These are phyloP conservation scores for Petunia secreta DNA, from an alignment of 257 asterid species.

Conservation along the genomic window DNA sequence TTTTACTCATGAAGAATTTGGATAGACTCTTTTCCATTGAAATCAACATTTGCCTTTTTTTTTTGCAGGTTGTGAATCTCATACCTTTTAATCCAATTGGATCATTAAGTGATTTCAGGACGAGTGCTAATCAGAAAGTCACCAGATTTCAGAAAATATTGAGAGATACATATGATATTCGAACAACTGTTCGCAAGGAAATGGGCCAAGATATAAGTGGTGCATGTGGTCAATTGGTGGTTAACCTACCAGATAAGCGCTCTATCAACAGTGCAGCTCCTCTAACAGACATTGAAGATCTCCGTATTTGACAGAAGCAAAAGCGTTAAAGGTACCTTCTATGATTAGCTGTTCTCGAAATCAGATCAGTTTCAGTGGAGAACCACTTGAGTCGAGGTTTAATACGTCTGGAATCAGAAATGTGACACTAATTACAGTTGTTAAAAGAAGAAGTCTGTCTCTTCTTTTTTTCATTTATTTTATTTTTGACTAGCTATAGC, in stretches of 20 bases:
- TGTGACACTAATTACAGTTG: constrained; percentile 10
- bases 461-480: background rate
- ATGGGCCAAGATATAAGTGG: constrained; percentile 99
- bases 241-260: constrained; percentile 50
- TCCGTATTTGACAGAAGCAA: constrained; percentile 43
- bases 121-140: constrained; percentile 70
- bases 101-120: constrained; percentile 58
- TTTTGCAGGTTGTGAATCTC: constrained; percentile 83
- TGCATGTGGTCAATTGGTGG: constrained; percentile 96
- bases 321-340: background rate
- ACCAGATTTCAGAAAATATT: constrained; percentile 71
- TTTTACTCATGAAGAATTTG: background rate
- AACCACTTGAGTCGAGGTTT: background rate
- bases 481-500: background rate
- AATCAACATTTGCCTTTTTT: constrained; percentile 17
- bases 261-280: constrained; percentile 37
- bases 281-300: constrained; percentile 91
- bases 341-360: background rate
- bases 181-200: constrained; percentile 90
- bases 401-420: background rate
- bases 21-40: background rate
- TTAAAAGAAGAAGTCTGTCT: background rate
- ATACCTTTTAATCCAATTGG: constrained; percentile 98
- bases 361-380: background rate
- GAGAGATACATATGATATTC: constrained; percentile 73